Percentiles rank a stretch among this genome's conserved stretches.
phyloP scores from a whole-genome alignment of 257 asterid species.

The Ligustrum vulgare region DNA sequence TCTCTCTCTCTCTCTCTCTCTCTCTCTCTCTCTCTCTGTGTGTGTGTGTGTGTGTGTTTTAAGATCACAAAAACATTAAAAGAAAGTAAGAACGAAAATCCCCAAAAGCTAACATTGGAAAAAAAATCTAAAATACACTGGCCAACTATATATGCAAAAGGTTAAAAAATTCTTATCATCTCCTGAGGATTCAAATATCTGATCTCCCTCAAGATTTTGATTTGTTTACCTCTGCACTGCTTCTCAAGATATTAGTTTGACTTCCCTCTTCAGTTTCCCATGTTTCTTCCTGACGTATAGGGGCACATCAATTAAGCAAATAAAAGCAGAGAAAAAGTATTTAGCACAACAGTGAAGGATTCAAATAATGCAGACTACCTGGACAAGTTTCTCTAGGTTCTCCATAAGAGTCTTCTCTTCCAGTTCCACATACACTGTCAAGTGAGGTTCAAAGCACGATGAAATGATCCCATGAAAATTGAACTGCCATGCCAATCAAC shows the following conservation, averaged over 20 bases:
- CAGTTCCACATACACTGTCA: slow-evolving; percentile 84
- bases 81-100: neutral
- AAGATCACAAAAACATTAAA: neutral
- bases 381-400: slow-evolving; percentile 91
- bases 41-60: no score
- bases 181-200: slow-evolving; percentile 12
- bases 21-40: neutral
- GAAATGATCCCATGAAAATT: slow-evolving; percentile 96
- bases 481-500: slow-evolving; percentile 60
- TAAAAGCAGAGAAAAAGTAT: slow-evolving; percentile 17
- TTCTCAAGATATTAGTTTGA: slow-evolving; percentile 84
- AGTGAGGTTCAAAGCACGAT: slow-evolving; percentile 96
- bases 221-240: slow-evolving; percentile 90
- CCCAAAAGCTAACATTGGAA: neutral
- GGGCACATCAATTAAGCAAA: slow-evolving; percentile 23
- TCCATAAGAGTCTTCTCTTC: slow-evolving; percentile 99
- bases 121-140: neutral
- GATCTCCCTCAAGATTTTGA: slow-evolving; percentile 10
- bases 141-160: slow-evolving; percentile 2
- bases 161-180: neutral
- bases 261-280: slow-evolving; percentile 98
- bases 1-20: neutral
- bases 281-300: slow-evolving; percentile 78
- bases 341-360: slow-evolving; percentile 18
- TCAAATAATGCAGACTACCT: slow-evolving; percentile 49